Base-by-base conservation (phyloP, 2,329 filamentous ascomycete species). In the Pseudopithomyces maydicus region DNA sequence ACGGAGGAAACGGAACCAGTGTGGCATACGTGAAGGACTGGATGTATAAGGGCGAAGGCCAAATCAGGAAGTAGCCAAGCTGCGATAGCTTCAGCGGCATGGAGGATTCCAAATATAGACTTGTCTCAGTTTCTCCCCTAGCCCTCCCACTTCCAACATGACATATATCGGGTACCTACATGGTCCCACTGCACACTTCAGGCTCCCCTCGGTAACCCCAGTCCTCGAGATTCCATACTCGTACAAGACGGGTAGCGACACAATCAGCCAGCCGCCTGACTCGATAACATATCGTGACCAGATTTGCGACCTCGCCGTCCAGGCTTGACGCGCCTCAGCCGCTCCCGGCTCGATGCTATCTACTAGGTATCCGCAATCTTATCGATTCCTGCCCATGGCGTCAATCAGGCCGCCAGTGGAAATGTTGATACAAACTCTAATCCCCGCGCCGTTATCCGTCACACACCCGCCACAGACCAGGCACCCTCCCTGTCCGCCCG, bases 1-100 rank as follows among this genome's bases (percentile, higher is more conserved):
- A 85, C 59, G 82, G 82, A 0, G 76, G 76, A 1, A 67, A 74
- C 11, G 78, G 76, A 2, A 74, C 63, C 2, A 78, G 78, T 32
- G 74, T 78, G 3, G 81, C 79, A 2, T 84, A 82, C 64, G 70
- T 84, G 47, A 77, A 72, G 6, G 72, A 78, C 19, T 84, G 82
- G 81, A 75, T 69, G n/a, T 69, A 69, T 44, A 29, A 42, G 32
- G 62, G 65, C 1, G 52, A 54, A 53, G 64, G 64, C 10, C 64
- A 69, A 52, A 53, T 66, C 1, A 60, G 67, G 39, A 41, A 41
- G 2, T 41, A n/a, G 17, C n/a, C 12, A 14, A 11, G 35, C 35
- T 29, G 26, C 26, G 58, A 61, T 22, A 35, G 22, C n/a, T 29
- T 8, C 23, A 32, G 23, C 6, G 35, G 14, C 12, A 38, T 38